These are phyloP conservation scores for Fusarium austroafricanum DNA, from an alignment of 2,329 filamentous ascomycete genomes.

Conservation along the genomic window DNA sequence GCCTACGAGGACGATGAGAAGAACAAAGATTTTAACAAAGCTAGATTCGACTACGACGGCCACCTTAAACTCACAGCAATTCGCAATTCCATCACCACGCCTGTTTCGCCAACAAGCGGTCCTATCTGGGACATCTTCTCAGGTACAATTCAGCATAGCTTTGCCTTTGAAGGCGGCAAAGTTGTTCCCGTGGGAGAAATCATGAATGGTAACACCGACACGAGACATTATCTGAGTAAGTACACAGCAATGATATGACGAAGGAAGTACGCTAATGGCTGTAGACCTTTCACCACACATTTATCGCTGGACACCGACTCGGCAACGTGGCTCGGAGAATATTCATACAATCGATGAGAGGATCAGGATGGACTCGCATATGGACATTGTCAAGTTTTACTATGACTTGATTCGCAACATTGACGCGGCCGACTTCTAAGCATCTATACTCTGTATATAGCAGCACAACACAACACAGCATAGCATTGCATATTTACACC, in stretches of 20 bases:
- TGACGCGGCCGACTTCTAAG: slow-evolving; percentile 52
- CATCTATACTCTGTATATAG: not conserved
- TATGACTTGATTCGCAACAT: slow-evolving; percentile 59
- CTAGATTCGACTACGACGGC: slow-evolving; percentile 50
- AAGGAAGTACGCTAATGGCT: not conserved
- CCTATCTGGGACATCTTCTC: slow-evolving; percentile 61
- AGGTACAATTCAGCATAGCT: slow-evolving; percentile 60
- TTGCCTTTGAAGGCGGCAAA: slow-evolving; percentile 60
- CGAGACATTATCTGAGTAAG: slow-evolving; percentile 56
- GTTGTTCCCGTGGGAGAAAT: slow-evolving; percentile 63
- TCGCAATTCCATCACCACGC: slow-evolving; percentile 62
- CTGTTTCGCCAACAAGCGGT: slow-evolving; percentile 65
- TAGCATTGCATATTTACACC: not conserved
- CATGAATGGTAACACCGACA: slow-evolving; percentile 59
- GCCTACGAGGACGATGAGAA: slow-evolving; percentile 62
- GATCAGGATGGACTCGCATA: slow-evolving; percentile 53
- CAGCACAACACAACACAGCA: not conserved
- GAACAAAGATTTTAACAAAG: slow-evolving; percentile 20
- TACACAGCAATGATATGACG: not conserved
- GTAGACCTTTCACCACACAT: slow-evolving; percentile 50
- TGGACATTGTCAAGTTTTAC: slow-evolving; percentile 58
- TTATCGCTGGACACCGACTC: slow-evolving; percentile 59
- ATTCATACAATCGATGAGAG: slow-evolving; percentile 59
- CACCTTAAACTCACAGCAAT: slow-evolving; percentile 52
- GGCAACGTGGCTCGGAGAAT: slow-evolving; percentile 40